These are phyloP conservation scores for Kazachstania kunashirensis DNA, from an alignment of 805 yeast genomes.

Conservation along the genomic window DNA sequence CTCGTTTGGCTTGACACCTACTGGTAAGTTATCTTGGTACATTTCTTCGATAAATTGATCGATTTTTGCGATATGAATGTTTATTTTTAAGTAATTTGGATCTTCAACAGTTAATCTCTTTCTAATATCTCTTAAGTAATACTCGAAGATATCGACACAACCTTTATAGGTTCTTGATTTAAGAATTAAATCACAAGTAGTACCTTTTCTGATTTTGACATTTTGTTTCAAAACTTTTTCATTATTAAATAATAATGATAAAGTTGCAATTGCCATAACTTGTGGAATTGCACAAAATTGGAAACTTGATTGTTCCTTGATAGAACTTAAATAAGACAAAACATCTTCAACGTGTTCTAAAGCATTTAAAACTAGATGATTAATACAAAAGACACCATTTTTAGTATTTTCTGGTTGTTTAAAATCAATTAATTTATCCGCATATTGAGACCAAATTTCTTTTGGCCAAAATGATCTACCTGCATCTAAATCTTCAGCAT, in stretches of 20 bases:
- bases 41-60: constrained; percentile 78
- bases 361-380: constrained; percentile 72
- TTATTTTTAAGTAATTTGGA: constrained; percentile 77
- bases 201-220: constrained; percentile 86
- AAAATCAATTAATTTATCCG: constrained; percentile 55
- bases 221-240: constrained; percentile 56
- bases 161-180: constrained; percentile 65
- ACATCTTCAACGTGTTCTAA: constrained; percentile 70
- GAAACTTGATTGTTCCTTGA: constrained; percentile 74
- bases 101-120: constrained; percentile 70
- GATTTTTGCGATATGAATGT: constrained; percentile 76
- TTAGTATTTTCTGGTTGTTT: constrained; percentile 36
- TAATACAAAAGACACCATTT: constrained; percentile 65
- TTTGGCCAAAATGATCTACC: constrained; percentile 94
- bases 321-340: constrained; percentile 61
- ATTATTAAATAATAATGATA: constrained; percentile 78
- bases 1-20: constrained; percentile 37
- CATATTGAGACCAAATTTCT: constrained; percentile 83
- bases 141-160: constrained; percentile 66
- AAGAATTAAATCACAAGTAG: constrained; percentile 67
- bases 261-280: constrained; percentile 96
- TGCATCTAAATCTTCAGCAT: constrained; percentile 81
- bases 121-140: constrained; percentile 67
- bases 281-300: constrained; percentile 96
- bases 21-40: constrained; percentile 56